phyloP scores from a whole-genome alignment of 768 basidiomycete species.

The Trametes elegans region DNA sequence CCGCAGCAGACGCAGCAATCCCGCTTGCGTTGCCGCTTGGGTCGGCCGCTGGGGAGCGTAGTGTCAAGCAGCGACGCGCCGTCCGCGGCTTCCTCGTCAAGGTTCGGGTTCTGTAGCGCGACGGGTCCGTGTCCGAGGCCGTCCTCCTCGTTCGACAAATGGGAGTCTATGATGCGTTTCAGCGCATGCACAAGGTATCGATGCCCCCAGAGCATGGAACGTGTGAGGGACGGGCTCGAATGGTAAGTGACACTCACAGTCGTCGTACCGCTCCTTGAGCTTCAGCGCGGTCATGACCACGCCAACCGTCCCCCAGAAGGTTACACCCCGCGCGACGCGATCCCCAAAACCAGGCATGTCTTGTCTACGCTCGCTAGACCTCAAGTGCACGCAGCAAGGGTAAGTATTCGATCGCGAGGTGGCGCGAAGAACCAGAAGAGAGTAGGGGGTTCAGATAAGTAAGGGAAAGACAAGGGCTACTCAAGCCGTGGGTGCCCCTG shows the following conservation, averaged over 20 bases:
- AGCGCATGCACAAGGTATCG: too few species aligned
- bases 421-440: not conserved
- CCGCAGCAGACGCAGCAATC: slow-evolving; percentile 54
- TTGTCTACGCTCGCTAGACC: not conserved
- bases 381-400: not conserved
- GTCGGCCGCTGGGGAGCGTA: slow-evolving; percentile 24
- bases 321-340: slow-evolving; percentile 15
- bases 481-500: not conserved
- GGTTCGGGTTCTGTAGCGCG: slow-evolving; percentile 26
- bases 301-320: slow-evolving; percentile 44
- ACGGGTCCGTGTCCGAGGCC: slow-evolving; percentile 23
- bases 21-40: slow-evolving; percentile 32
- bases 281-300: slow-evolving; percentile 46
- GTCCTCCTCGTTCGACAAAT: slow-evolving; percentile 42
- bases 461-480: slow-evolving; percentile 6
- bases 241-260: slow-evolving; percentile 36
- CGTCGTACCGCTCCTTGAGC: slow-evolving; percentile 45
- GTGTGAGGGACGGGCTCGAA: too few species aligned
- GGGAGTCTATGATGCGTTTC: slow-evolving; percentile 37
- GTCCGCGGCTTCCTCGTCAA: slow-evolving; percentile 20
- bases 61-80: slow-evolving; percentile 26
- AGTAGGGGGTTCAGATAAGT: not conserved
- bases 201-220: too few species aligned
- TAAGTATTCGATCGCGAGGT: too few species aligned
- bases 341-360: slow-evolving; percentile 9